These are phyloP conservation scores for Petrea volubilis DNA, from an alignment of 257 asterid genomes.

Conservation along the genomic window DNA sequence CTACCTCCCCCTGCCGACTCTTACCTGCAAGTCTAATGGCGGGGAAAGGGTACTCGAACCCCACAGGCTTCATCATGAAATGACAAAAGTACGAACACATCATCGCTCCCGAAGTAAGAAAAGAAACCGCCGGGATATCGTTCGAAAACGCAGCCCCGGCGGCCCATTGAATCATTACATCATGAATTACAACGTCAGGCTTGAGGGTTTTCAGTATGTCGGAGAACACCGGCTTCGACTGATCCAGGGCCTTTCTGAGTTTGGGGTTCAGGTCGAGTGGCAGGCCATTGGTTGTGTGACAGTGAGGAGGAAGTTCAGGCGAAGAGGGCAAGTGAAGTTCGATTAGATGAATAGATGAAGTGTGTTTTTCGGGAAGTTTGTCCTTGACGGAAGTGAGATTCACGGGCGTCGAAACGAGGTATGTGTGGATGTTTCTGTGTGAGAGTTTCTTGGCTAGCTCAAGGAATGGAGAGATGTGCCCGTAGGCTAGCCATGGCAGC, in stretches of 20 bases:
- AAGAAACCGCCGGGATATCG: conserved; percentile 28
- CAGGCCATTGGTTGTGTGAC: conserved; percentile 58
- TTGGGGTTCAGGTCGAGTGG: conserved; percentile 49
- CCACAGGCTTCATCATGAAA: background rate
- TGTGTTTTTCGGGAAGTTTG: conserved; percentile 25
- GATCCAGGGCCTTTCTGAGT: conserved; percentile 33
- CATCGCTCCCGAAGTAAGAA: conserved; percentile 38
- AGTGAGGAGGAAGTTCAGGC: conserved; percentile 46
- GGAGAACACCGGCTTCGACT: conserved; percentile 34
- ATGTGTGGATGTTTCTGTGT: conserved; percentile 24
- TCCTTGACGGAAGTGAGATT: conserved; percentile 41
- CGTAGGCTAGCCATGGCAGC: background rate
- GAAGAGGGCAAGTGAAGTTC: conserved; percentile 38
- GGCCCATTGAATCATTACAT: conserved; percentile 41
- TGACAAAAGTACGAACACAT: conserved; percentile 30
- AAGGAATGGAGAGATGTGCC: background rate
- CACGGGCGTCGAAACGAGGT: conserved; percentile 44
- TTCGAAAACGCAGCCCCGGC: conserved; percentile 19
- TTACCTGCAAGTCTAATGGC: background rate
- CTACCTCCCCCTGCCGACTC: too few species aligned
- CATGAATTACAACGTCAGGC: conserved; percentile 53
- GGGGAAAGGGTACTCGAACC: conserved; percentile 28
- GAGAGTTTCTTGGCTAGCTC: conserved; percentile 41
- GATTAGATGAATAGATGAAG: conserved; percentile 31
- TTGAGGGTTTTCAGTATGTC: conserved; percentile 13